Base-by-base conservation (phyloP, 2,329 filamentous ascomycete species). In the Arachnopeziza araneosa region DNA sequence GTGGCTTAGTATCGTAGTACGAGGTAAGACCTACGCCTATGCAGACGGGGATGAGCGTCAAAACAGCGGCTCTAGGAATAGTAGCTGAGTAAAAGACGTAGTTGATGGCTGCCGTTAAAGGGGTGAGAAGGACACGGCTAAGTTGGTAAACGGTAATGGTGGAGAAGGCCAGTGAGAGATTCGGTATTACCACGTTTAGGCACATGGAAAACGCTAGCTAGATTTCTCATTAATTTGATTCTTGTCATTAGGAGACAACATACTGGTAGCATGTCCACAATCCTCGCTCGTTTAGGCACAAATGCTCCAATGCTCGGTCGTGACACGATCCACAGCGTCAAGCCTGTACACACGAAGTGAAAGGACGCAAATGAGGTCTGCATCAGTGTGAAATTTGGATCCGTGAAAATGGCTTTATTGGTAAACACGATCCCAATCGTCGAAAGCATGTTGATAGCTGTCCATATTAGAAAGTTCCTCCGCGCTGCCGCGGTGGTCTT, bases 11-110 rank as follows among this genome's bases (percentile, higher is more conserved):
- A 60, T 79, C 78, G 61, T 76, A 78, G 67, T 77, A 79, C 19
- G 74, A 75, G 26, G 79, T 75, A 36, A 79, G 68, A 5, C 72
- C 77, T 9, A 79, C 77, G 23, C 78, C 77, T n/a, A 74, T 55
- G 60, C 77, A 79, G 55, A 78, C 75, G 53, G 67, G 67, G 51
- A 69, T 60, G 1, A 69, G 53, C 9, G 65, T 63, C 7, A 69
- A 56, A 9, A 60, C 63, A 10, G 67, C 68, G 54, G 50, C 57
- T 22, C 66, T 63, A 1, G 69, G 68, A 55, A 70, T 68, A 53
- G 66, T 67, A 50, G 67, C 65, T 2, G 32, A 17, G 59, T 67
- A 68, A 58, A 70, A 61, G 58, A 65, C 55, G 62, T 63, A 70
- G 62, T 70, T 70, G 52, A 70, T 66, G 19, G 68, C 62, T 19